phyloP scores from a whole-genome alignment of 768 basidiomycete species.

The Lentinula aciculospora region DNA sequence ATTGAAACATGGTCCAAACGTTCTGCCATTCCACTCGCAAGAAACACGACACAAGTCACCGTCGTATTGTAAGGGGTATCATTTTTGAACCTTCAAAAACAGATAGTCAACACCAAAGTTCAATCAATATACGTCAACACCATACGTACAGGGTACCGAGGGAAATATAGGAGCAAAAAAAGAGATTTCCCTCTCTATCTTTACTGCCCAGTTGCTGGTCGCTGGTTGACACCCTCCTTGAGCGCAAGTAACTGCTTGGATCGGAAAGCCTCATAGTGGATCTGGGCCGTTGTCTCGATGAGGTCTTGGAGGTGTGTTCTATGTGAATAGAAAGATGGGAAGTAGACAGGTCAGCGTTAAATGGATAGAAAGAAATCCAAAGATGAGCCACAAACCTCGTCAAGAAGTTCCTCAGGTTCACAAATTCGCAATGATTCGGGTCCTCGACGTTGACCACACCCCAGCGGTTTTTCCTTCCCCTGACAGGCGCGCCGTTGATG shows the following conservation, averaged over 20 bases:
- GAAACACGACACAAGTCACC: neutral
- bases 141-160: neutral
- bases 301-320: constrained; percentile 97
- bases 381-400: constrained; percentile 51
- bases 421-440: constrained; percentile 95
- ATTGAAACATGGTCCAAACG: neutral
- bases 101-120: neutral
- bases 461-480: constrained; percentile 97
- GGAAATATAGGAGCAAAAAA: neutral
- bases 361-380: neutral
- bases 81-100: neutral
- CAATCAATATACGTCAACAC: neutral
- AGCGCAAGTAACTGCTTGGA: constrained; percentile 96
- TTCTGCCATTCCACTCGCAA: neutral
- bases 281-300: constrained; percentile 98
- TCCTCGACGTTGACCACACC: constrained; percentile 98
- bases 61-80: neutral
- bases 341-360: neutral
- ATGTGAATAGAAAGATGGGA: neutral
- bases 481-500: constrained; percentile 92
- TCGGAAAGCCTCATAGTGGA: constrained; percentile 99
- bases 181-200: neutral
- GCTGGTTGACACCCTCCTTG: constrained; percentile 87
- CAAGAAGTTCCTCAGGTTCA: constrained; percentile 95
- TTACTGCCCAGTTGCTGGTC: constrained; percentile 38